Evolutionary conservation across 257 asterid species (phyloP), one percentile per base, ranked within the genome.

Genomic region (Capsicum baccatum): DNA sequence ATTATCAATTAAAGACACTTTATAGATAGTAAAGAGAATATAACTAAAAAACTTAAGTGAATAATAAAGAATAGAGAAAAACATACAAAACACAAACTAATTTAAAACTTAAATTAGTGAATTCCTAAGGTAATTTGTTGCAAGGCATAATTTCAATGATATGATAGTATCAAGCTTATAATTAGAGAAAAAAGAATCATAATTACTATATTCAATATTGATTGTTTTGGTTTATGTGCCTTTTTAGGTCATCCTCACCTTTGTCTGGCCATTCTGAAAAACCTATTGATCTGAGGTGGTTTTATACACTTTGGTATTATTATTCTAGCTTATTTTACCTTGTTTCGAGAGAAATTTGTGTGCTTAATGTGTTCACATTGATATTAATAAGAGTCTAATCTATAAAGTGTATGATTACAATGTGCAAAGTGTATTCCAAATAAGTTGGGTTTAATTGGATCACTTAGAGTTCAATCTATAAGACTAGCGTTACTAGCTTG

Each of bases 181-280:
- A 14, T 62, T 16, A 9, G 21, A 7, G 69, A 17, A 48, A n/a
- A 21, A 54, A 59, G 78, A 82, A 17, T 16, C 54, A 64, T 63
- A 42, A 56, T 64, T 87, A 96, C 99, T 94, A 97, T 89, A 84
- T 92, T 94, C 66, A 92, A 71, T 57, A 91, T 88, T 86, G 98
- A 89, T 89, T 92, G 98, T 87, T 96, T 98, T 15, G 95, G 93
- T 19, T 96, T 98, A 84, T 81, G 85, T 74, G 88, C 93, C 90
- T 92, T 87, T 96, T 96, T 86, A 90, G 85, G 90, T 96, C 99
- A 64, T 94, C 99, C 86, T 94, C 99, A 66, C 99, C 99, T 91
- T 86, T 93, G 98, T 82, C 98, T 89, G 87, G 94, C 99, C 99
- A 92, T 94, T 89, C 98, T 94, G 92, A 59, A 83, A 87, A 82